phyloP scores from a whole-genome alignment of 148 eudicot species.

The Talinum fruticosum region DNA sequence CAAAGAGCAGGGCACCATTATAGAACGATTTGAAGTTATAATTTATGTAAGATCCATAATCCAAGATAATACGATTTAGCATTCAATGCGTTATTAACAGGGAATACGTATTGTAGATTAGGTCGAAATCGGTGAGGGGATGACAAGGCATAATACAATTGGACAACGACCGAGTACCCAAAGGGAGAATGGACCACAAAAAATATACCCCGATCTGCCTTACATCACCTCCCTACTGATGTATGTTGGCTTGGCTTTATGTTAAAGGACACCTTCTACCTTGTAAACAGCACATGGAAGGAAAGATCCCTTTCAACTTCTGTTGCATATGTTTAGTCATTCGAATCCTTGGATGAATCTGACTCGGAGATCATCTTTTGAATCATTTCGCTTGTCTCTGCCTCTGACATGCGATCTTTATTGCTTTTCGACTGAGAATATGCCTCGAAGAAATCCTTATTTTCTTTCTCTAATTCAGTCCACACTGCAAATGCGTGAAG shows the following conservation, averaged over 20 bases:
- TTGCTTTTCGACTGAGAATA: slow-evolving; percentile 47
- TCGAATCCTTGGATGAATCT: slow-evolving; percentile 45
- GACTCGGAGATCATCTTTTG: slow-evolving; percentile 57
- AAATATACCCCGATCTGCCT: background rate
- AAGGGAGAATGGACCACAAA: slow-evolving; percentile 20
- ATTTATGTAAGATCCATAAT: background rate
- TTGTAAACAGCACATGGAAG: slow-evolving; percentile 14
- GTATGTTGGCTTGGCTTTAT: slow-evolving; percentile 20
- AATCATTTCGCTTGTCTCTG: slow-evolving; percentile 62
- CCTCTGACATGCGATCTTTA: slow-evolving; percentile 54
- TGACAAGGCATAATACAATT: slow-evolving; percentile 10
- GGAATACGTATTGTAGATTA: background rate
- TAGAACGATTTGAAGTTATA: too few species aligned
- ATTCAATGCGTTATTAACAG: background rate
- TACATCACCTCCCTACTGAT: background rate
- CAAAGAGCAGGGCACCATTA: background rate
- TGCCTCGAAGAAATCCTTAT: slow-evolving; percentile 69
- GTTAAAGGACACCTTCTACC: slow-evolving; percentile 7
- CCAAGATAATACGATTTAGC: background rate
- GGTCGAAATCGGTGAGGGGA: background rate
- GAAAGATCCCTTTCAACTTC: slow-evolving; percentile 21
- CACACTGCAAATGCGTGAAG: slow-evolving; percentile 46
- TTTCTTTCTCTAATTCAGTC: slow-evolving; percentile 80
- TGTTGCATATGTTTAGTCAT: slow-evolving; percentile 30
- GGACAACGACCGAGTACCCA: slow-evolving; percentile 23